Evolutionary conservation across 352 stramenopile genomes (phyloP), one percentile per base, ranked within the genome.

Genomic region (Phytophthora podocarpi): DNA sequence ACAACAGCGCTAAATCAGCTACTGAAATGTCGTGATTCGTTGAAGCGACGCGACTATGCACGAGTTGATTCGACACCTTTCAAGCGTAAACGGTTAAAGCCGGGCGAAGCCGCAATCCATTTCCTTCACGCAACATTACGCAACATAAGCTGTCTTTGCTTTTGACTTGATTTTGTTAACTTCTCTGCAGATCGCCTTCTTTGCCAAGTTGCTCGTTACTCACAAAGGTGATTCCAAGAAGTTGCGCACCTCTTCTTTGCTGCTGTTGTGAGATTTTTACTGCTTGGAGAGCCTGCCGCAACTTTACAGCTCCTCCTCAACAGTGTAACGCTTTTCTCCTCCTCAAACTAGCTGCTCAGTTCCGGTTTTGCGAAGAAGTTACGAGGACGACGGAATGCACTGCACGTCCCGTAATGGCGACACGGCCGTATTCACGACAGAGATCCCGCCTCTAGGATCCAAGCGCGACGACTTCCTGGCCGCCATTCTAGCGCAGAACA

Each of bases 401-500:
- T 70, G 55, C 41, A 16, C 61, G 26, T 56, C 61, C n/a, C 46
- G 53, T 24, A 67, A 62, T 62, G 54, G 39, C 20, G 48, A 58
- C 37, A 51, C 40, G 24, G 42, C 57, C 26, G 27, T 69, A 1
- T 66, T 59, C 30, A 56, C 27, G 1, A 15, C 8, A 8, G 64
- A 70, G 13, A 43, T 50, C 10, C 47, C 64, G 11, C 23, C 47
- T 42, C 10, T 53, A 1, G 36, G 31, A 34, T n/a, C 40, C n/a
- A 46, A 69, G 27, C 45, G 41, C 11, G 47, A 73, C 47, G 59
- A 52, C 24, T 51, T 62, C 36, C 35, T 73, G 6, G 52, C 59
- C 4, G 53, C 64, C 4, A 70, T 73, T 32, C 16, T 73, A 52
- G 60, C 54, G 11, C 35, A 52, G 23, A 67, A 54, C 30, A 59